Base-by-base conservation (phyloP, 2,329 filamentous ascomycete species). In the Fusarium torreyae region DNA sequence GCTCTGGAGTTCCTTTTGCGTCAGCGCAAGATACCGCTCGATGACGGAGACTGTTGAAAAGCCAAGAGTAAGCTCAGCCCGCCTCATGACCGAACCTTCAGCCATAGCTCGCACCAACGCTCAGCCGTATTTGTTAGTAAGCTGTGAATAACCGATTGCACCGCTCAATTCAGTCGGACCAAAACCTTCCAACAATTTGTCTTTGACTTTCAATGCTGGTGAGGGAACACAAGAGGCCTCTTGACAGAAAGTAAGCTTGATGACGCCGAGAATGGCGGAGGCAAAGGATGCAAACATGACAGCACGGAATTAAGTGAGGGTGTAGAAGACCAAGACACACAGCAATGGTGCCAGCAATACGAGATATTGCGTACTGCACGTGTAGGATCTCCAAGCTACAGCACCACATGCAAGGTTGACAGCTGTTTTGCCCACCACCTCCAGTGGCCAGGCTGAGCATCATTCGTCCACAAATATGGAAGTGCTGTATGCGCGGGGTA, bases 51-150 rank as follows among this genome's bases (percentile, higher is more conserved):
- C 2, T 38, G 11, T 3, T 17, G 18, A 13, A 7, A 49, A 57
- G 52, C 52, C 53, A 44, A 50, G 34, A 61, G 38, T 51, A 61
- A 44, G 43, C 57, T 34, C 24, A 61, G 31, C 36, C 18, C 31
- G 33, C 17, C 44, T 15, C 36, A 31, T 33, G 43, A 42, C 36
- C 14, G 24, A 33, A 36, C 14, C 22, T 31, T 43, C 28, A 39
- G 42, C 10, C 42, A 15, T 24, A 24, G 10, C 13, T 9, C 13
- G 15, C 40, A 15, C 20, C 40, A 42, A 42, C 13, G 5, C 5
- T 24, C 20, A 42, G 20, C 40, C 20, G 9, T 20, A 20, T 14
- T 7, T 20, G 28, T 59, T 39, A 39, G 34, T 48, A 40, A 48
- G 42, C 51, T 46, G 34, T 9, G 36, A 28, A 40, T 24, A 42